Conservation (phyloP, 202 grass and related monocot genomes). For the Schoenoplectus tabernaemontani region DNA sequence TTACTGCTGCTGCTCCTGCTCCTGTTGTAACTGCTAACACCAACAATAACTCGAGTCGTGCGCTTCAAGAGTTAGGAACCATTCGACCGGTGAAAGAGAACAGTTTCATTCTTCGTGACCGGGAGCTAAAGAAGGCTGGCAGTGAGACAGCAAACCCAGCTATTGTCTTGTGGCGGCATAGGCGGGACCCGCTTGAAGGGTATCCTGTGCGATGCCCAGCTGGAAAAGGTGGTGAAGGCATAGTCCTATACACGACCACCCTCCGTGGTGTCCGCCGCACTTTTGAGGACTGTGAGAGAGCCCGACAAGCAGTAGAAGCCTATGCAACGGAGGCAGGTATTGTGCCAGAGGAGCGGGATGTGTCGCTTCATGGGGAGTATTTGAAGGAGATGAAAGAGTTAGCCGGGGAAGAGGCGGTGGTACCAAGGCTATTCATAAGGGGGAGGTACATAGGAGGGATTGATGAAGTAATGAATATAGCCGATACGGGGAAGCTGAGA, state of each 20-base stretch:
- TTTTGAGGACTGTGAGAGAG: constrained; percentile 89
- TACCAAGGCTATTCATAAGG: constrained; percentile 68
- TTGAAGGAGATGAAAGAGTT: constrained; percentile 76
- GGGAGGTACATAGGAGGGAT: constrained; percentile 77
- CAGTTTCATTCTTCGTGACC: constrained; percentile 68
- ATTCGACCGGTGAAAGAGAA: constrained; percentile 63
- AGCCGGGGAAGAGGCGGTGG: constrained; percentile 28
- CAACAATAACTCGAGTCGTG: constrained; percentile 23
- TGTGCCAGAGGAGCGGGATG: constrained; percentile 59
- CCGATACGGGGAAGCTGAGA: constrained; percentile 53
- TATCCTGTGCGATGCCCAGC: constrained; percentile 55
- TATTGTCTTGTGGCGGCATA: constrained; percentile 27
- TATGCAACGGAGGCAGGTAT: constrained; percentile 39
- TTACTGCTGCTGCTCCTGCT: neutral
- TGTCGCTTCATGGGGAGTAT: constrained; percentile 74
- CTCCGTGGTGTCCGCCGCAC: constrained; percentile 78
- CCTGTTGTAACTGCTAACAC: neutral
- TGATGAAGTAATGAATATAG: constrained; percentile 40
- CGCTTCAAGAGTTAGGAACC: constrained; percentile 48
- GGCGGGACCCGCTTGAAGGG: constrained; percentile 67
- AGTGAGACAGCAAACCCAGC: neutral
- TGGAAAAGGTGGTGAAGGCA: constrained; percentile 48
- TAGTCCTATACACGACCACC: constrained; percentile 89
- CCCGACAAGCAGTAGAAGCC: constrained; percentile 44
- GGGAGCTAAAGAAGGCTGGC: constrained; percentile 29